Conservation (phyloP, 2,329 filamentous ascomycete genomes). For the Stemphylium vesicarium region DNA sequence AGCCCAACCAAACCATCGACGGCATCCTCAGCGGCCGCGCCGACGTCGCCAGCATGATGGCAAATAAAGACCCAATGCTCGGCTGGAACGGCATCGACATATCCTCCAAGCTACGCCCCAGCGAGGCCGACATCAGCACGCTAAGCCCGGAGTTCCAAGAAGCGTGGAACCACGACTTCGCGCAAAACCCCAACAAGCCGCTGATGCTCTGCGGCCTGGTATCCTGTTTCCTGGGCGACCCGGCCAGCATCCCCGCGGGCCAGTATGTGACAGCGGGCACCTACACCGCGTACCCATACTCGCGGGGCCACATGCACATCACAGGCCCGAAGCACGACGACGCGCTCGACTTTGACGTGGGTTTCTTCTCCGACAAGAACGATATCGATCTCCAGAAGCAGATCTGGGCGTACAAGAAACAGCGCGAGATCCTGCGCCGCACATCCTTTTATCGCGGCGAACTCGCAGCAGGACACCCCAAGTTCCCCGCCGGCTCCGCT, state of each 20-base stretch:
- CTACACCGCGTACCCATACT: slow-evolving; percentile 67
- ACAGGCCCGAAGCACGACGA: slow-evolving; percentile 53
- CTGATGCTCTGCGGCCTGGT: slow-evolving; percentile 55
- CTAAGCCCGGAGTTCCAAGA: slow-evolving; percentile 61
- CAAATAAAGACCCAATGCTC: slow-evolving; percentile 57
- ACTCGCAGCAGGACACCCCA: slow-evolving; percentile 32
- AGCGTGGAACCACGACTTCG: slow-evolving; percentile 65
- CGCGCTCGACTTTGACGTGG: slow-evolving; percentile 62
- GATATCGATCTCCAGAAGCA: slow-evolving; percentile 65
- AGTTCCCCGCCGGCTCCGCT: slow-evolving; percentile 28
- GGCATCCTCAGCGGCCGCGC: slow-evolving; percentile 58
- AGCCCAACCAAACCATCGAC: slow-evolving; percentile 61
- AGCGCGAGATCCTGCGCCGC: slow-evolving; percentile 65
- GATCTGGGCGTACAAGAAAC: slow-evolving; percentile 69
- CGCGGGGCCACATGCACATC: slow-evolving; percentile 67
- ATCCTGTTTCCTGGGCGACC: slow-evolving; percentile 40
- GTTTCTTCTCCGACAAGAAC: slow-evolving; percentile 62
- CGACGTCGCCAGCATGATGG: slow-evolving; percentile 55
- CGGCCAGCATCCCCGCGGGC: slow-evolving; percentile 42
- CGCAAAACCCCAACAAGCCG: slow-evolving; percentile 54
- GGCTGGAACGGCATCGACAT: slow-evolving; percentile 66
- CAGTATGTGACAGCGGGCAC: slow-evolving; percentile 61
- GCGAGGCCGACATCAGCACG: slow-evolving; percentile 58
- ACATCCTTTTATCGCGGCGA: slow-evolving; percentile 58
- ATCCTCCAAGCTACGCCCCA: slow-evolving; percentile 63